A percentile compares a stretch with the other conserved stretches of the same genome.
Evolutionary conservation across 495 filamentous ascomycete genomes (phyloP).

Genomic region (Antarctomyces pellizariae): DNA sequence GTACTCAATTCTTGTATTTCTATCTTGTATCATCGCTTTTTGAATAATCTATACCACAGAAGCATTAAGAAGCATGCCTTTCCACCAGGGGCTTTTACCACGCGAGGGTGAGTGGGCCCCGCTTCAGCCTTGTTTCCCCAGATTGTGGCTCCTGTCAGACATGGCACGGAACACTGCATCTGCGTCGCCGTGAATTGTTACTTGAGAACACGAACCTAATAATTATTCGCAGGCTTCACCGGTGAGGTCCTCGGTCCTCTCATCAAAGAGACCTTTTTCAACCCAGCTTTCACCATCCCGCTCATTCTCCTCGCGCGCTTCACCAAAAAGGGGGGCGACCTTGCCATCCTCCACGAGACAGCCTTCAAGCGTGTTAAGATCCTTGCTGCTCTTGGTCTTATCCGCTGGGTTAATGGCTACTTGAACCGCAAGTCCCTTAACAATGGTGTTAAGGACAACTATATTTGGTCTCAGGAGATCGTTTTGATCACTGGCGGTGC

Average conservation of each 20-base stretch:
- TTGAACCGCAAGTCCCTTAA: conserved; percentile 31
- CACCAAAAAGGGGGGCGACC: conserved; percentile 28
- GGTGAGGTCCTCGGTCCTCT: conserved; percentile 30
- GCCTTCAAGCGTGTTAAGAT: conserved; percentile 22
- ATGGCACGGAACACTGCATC: too few species aligned
- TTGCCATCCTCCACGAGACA: conserved; percentile 24
- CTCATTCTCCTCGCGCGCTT: conserved; percentile 33
- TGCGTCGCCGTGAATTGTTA: too few species aligned
- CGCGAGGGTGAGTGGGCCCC: too few species aligned
- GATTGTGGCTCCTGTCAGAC: too few species aligned
- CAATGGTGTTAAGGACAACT: conserved; percentile 34
- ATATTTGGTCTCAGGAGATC: conserved; percentile 47
- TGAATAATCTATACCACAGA: too few species aligned
- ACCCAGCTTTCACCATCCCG: conserved; percentile 34
- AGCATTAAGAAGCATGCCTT: too few species aligned
- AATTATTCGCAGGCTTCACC: conserved; percentile 27
- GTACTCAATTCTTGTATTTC: too few species aligned
- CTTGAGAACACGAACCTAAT: neutral
- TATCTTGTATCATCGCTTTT: too few species aligned
- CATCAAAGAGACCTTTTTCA: conserved; percentile 30
- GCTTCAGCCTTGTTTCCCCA: too few species aligned
- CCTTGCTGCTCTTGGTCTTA: conserved; percentile 24
- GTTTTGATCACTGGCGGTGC: conserved; percentile 50
- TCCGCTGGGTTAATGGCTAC: conserved; percentile 22
- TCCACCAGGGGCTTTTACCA: too few species aligned